Base-by-base conservation (phyloP, 345 rosid genomes). In the Gossypium thurberi region DNA sequence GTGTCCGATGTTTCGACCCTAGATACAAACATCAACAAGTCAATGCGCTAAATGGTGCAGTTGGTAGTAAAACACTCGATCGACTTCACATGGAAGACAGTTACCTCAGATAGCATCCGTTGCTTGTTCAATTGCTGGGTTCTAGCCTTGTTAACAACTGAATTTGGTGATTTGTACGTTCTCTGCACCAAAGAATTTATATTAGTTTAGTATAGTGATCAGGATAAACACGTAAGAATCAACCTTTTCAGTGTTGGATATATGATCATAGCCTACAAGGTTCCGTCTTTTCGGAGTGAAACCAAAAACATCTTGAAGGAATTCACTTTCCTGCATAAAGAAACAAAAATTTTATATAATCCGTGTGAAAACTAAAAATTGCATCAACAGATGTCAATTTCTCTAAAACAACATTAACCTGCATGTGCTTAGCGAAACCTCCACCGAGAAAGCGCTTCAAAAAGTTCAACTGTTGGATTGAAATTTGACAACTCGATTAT, bases 391-490 rank as follows among this genome's bases (percentile, higher is more conserved):
- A 40, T 18, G 18, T 14, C 59, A 37, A 25, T 17, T 40, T 15
- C 43, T 48, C 43, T 67, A 40, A 6, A 78, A 71, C 48, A 70
- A 28, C 59, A 73, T 88, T 50, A 70, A 94, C 98, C 98, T 87
- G 97, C 91, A 95, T 87, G 82, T 95, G 98, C 81, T 85, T 95
- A 33, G 85, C 83, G 79, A 95, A 95, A 4, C 99, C 99, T 61
- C 98, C 86, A 9, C 94, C 98, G 70, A 92, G 93, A 70, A 89
- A 92, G 77, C 64, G 94, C 87, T 87, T 92, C 78, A 92, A 62
- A 75, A 81, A 95, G 83, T 91, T 91, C 60, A 92, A 80, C 98
- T 95, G 91, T 74, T 46, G 28, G 74, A 52, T 8, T 17, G 10
- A 64, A 76, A 65, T 26, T 3, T 28, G 20, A 69, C 13, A 57